These are phyloP conservation scores for Aspergillus caelatus DNA, from an alignment of 2,329 filamentous ascomycete genomes.

Conservation along the genomic window DNA sequence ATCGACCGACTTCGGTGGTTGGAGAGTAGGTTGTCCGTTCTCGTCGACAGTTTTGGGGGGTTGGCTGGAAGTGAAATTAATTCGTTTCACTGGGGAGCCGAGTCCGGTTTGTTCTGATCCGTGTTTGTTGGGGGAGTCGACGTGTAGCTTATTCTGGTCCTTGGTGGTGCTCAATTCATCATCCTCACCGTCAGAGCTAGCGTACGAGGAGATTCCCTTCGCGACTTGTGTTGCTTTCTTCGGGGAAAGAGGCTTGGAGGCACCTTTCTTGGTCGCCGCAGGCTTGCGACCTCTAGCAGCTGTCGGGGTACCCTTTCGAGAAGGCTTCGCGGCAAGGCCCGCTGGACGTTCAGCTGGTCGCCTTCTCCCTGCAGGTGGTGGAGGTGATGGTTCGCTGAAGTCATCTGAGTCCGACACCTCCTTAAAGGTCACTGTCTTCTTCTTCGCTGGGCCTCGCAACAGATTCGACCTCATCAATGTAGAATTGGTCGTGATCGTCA, in stretches of 20 bases:
- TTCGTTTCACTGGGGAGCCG: slow-evolving; percentile 37
- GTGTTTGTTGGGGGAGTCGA: slow-evolving; percentile 39
- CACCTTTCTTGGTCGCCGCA: slow-evolving; percentile 34
- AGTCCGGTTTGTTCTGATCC: slow-evolving; percentile 30
- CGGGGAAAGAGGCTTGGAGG: slow-evolving; percentile 47
- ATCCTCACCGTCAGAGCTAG: slow-evolving; percentile 45
- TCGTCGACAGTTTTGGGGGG: slow-evolving; percentile 32
- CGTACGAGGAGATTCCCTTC: slow-evolving; percentile 41
- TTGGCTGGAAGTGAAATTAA: slow-evolving; percentile 35
- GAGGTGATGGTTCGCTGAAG: slow-evolving; percentile 28
- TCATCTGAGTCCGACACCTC: slow-evolving; percentile 47
- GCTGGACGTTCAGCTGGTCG: slow-evolving; percentile 28
- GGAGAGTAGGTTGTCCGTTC: slow-evolving; percentile 34
- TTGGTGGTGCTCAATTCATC: slow-evolving; percentile 46
- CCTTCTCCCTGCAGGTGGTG: slow-evolving; percentile 27
- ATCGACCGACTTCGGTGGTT: slow-evolving; percentile 31
- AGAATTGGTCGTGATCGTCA: slow-evolving; percentile 33
- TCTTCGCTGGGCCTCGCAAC: slow-evolving; percentile 35
- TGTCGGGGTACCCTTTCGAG: slow-evolving; percentile 42
- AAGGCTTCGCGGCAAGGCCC: slow-evolving; percentile 49
- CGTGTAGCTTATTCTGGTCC: slow-evolving; percentile 34
- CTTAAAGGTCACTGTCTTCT: slow-evolving; percentile 53
- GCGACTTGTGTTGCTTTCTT: slow-evolving; percentile 53
- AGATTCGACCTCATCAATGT: slow-evolving; percentile 33
- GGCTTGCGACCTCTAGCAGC: slow-evolving; percentile 34